Percentiles rank a stretch among this genome's conserved stretches.
These are phyloP conservation scores for Candida manassasensis DNA, from an alignment of 805 yeast genomes.

Conservation along the genomic window DNA sequence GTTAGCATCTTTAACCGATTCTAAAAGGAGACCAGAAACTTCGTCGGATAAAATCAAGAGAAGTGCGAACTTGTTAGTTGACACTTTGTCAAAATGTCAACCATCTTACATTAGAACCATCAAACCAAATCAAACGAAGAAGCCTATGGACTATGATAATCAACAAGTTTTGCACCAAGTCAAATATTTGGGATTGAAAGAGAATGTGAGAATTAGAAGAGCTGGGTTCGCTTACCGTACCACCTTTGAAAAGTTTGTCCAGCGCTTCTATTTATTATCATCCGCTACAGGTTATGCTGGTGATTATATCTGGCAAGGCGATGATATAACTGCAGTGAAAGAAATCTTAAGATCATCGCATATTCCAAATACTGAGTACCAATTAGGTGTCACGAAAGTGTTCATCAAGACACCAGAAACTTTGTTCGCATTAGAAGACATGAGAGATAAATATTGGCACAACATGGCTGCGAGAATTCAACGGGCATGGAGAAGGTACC, in stretches of 20 bases:
- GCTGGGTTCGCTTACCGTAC: slow-evolving; percentile 99
- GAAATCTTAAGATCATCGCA: slow-evolving; percentile 50
- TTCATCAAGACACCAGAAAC: slow-evolving; percentile 97
- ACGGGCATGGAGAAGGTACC: slow-evolving; percentile 89
- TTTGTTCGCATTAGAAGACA: slow-evolving; percentile 86
- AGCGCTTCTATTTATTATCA: slow-evolving; percentile 84
- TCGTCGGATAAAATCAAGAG: slow-evolving; percentile 92
- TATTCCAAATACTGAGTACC: slow-evolving; percentile 79
- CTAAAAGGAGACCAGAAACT: slow-evolving; percentile 84
- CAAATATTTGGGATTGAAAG: slow-evolving; percentile 92
- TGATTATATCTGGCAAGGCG: slow-evolving; percentile 57
- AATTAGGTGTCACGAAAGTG: slow-evolving; percentile 86
- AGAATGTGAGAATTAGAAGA: slow-evolving; percentile 94
- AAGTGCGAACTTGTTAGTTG: slow-evolving; percentile 87
- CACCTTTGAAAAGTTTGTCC: slow-evolving; percentile 92
- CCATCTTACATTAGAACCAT: slow-evolving; percentile 97
- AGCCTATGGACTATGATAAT: slow-evolving; percentile 84
- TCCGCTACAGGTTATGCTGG: slow-evolving; percentile 90
- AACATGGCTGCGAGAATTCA: slow-evolving; percentile 97
- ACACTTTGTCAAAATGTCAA: slow-evolving; percentile 81
- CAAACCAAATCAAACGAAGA: slow-evolving; percentile 91
- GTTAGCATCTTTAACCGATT: slow-evolving; percentile 39
- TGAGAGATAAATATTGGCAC: slow-evolving; percentile 97
- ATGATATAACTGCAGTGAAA: slow-evolving; percentile 47
- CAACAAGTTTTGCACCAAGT: slow-evolving; percentile 92